Conservation (phyloP, 148 eudicot species). For the Talinum fruticosum region DNA sequence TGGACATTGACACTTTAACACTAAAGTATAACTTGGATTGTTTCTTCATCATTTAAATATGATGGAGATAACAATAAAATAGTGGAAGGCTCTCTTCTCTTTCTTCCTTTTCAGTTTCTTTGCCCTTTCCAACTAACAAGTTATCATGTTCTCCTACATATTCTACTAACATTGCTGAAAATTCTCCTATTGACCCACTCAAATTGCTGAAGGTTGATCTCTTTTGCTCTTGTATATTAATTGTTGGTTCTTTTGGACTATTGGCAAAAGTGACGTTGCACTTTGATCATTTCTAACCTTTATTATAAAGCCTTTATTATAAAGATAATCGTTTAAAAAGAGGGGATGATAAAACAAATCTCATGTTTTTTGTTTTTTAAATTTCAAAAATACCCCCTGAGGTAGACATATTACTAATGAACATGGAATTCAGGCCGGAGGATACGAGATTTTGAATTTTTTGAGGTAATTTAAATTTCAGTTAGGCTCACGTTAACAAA, state of each 20-base stretch:
- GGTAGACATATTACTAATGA: neutral
- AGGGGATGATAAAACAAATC: neutral
- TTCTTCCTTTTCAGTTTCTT: neutral
- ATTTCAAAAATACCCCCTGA: neutral
- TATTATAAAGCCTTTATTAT: neutral
- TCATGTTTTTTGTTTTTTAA: neutral
- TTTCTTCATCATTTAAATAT: slow-evolving; percentile 1
- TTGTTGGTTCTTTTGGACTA: slow-evolving; percentile 25
- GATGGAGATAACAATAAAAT: slow-evolving; percentile 6
- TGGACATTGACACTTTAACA: slow-evolving; percentile 6
- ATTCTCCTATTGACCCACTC: slow-evolving; percentile 32
- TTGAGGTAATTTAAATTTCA: neutral
- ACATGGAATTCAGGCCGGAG: neutral
- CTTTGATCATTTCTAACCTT: slow-evolving; percentile 24
- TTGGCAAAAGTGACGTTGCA: slow-evolving; percentile 17
- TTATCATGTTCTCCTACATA: slow-evolving; percentile 8
- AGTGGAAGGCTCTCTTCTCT: neutral
- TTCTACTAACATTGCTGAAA: slow-evolving; percentile 20
- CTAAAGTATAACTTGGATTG: slow-evolving; percentile 1
- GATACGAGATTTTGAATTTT: neutral
- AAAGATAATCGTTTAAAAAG: neutral
- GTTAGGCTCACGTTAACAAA: neutral
- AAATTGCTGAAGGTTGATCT: neutral
- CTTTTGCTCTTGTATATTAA: slow-evolving; percentile 4
- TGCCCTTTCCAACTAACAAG: slow-evolving; percentile 25